phyloP scores from a whole-genome alignment of 352 stramenopile genomes.

The Phytophthora pseudosyringae region DNA sequence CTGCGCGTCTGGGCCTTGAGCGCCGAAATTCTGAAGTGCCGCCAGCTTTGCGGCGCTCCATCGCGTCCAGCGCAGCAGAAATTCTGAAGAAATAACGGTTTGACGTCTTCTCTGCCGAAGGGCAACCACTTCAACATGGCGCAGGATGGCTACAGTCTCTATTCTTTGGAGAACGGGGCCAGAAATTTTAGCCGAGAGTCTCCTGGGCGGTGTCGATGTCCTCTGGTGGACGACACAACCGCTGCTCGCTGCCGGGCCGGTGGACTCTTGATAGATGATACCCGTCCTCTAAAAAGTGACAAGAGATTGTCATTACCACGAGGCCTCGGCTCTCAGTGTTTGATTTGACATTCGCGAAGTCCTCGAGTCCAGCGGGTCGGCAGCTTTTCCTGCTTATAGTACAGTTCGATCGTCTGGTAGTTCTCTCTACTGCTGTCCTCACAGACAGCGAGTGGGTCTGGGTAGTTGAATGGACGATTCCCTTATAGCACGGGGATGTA shows the following conservation, averaged over 20 bases:
- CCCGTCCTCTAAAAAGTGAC: background rate
- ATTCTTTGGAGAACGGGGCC: constrained; percentile 10
- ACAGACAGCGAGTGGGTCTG: constrained; percentile 1
- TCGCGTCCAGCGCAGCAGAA: constrained; percentile 15
- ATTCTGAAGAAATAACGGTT: constrained; percentile 22
- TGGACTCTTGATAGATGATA: constrained; percentile 7
- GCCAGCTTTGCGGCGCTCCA: background rate
- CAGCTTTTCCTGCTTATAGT: constrained; percentile 12
- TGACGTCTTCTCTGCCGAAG: constrained; percentile 11
- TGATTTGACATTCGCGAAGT: background rate
- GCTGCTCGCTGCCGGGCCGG: constrained; percentile 12
- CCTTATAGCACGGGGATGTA: constrained; percentile 40
- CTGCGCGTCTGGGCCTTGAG: constrained; percentile 9
- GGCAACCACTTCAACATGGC: constrained; percentile 23
- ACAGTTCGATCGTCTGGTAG: constrained; percentile 4
- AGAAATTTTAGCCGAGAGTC: constrained; percentile 5
- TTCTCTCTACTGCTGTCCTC: constrained; percentile 13
- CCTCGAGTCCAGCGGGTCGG: background rate
- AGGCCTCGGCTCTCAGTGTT: background rate
- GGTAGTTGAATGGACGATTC: background rate
- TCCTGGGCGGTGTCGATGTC: background rate
- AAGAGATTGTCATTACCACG: constrained; percentile 1
- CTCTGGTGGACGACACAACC: background rate
- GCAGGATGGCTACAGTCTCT: constrained; percentile 12
- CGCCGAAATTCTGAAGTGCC: constrained; percentile 26